Evolutionary conservation across 331 rosid species (phyloP), one percentile per base, ranked within the genome.

Genomic region (Acacia pycnantha): DNA sequence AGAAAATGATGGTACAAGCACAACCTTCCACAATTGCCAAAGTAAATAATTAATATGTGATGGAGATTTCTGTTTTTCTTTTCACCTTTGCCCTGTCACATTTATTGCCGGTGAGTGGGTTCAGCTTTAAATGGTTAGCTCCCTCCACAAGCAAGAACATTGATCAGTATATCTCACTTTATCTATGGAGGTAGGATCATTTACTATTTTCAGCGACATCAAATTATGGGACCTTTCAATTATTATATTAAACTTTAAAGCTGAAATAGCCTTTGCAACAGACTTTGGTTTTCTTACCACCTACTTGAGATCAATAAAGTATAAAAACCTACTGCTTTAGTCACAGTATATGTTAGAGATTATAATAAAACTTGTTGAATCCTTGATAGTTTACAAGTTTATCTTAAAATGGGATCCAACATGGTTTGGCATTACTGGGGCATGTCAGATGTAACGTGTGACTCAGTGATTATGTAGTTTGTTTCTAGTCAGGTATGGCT

Each of bases 1-100:
- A 74, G 83, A 24, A 51, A 58, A 74, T 53, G 68, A 82, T 18
- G 56, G 69, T 48, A 54, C 11, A 53, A 66, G 70, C 50, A 66
- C 4, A 29, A 78, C 44, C 53, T 37, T n/a, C 76, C 76, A 78
- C 47, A 51, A 51, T 50, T 40, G 70, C 70, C 56, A 15, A 33
- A 68, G 12, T 59, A 61, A 19, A 61, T 48, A 61, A 83, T 72
- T 68, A 74, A 11, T 61, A 24, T 65, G 26, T 9, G 16, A 11
- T 41, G 33, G 75, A n/a, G 79, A n/a, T n/a, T 18, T 16, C 24
- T 22, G n/a, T 3, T 10, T 33, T 48, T 21, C 12, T 53, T 21
- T 54, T 54, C 8, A 54, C 31, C 35, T 51, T 40, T 62, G 74
- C 19, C 31, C 53, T 35, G 26, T 19, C 65, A 50, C 62, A 11